Conservation (phyloP, 2,329 filamentous ascomycete species). For the Sordariomycetes sp. region DNA sequence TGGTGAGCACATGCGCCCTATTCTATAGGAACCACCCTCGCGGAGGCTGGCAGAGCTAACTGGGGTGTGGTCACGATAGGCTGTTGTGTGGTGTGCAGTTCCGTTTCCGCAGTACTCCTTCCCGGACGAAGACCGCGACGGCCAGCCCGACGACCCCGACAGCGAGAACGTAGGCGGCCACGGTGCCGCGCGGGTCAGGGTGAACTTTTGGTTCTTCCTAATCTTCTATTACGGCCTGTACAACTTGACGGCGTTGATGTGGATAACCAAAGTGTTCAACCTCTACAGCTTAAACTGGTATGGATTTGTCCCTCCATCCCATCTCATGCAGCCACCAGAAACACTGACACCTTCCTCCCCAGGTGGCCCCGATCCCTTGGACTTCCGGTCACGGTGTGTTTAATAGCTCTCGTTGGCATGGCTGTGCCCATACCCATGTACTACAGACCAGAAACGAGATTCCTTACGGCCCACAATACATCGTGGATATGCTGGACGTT, state of each 20-base stretch:
- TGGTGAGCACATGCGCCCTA: slow-evolving; percentile 31
- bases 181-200: slow-evolving; percentile 50
- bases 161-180: slow-evolving; percentile 43
- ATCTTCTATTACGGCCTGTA: slow-evolving; percentile 62
- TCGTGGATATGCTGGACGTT: slow-evolving; percentile 62
- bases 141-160: slow-evolving; percentile 16
- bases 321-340: neutral
- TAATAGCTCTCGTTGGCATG: slow-evolving; percentile 51
- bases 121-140: slow-evolving; percentile 26
- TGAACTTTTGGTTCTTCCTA: slow-evolving; percentile 65
- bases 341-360: neutral
- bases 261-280: slow-evolving; percentile 65
- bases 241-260: slow-evolving; percentile 55
- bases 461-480: slow-evolving; percentile 51
- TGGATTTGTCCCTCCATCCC: slow-evolving; percentile 7
- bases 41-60: neutral
- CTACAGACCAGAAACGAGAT: slow-evolving; percentile 37
- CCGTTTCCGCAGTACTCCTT: slow-evolving; percentile 55
- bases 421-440: slow-evolving; percentile 50
- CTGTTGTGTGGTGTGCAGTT: slow-evolving; percentile 53
- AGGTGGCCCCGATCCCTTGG: slow-evolving; percentile 54
- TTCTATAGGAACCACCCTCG: neutral
- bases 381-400: slow-evolving; percentile 51
- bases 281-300: slow-evolving; percentile 59
- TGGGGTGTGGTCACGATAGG: slow-evolving; percentile 24